Base-by-base conservation (phyloP, 1,284 basidiomycete species). In the Rhodotorula sp. region DNA sequence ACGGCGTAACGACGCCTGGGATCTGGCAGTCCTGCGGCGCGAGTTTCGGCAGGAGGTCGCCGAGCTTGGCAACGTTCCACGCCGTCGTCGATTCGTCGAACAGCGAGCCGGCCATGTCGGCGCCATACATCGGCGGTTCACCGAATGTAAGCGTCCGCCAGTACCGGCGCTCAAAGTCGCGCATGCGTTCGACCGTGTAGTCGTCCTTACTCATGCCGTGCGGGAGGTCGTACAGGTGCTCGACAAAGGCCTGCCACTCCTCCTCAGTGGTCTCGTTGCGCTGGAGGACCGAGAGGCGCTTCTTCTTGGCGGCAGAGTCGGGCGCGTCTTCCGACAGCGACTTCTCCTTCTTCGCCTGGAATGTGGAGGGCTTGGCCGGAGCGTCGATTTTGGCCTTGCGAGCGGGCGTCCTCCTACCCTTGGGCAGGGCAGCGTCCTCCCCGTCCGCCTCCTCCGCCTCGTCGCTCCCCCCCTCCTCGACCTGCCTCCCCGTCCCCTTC, bases 1-100 rank as follows among this genome's bases (percentile, higher is more conserved):
- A 99, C 0, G 95, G 95, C 2, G 93, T 90, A 78, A 98, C 99
- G 62, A 99, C 95, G 36, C 95, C 95, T 0, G 94, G 94, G 34
- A 99, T 83, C 65, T 81, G 79, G 56, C 76, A 74, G 59, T 79
- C 78, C 46, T 86, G 87, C 61, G 91, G 85, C 30, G 85, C 83
- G n/a, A 96, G 84, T 22, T 93, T 88, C 24, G 89, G 89, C 46
- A 99, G 85, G 4, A 94, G 84, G 57, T 94, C 97, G 44, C 91
- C 90, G 19, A 99, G 86, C 79, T 88, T 85, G 1, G 90, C 92
- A 27, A 99, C 94, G 78, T 99, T 98, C 96, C 96, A 99, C 2
- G 86, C 80, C 36, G 84, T 89, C 2, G 91, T 91, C 48, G 87
- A 84, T 71, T 91, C 87, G 51, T 90, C 89, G 80, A 91, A 98